These are phyloP conservation scores for Tuber aestivum DNA, from an alignment of 495 filamentous ascomycete genomes.

Conservation along the genomic window DNA sequence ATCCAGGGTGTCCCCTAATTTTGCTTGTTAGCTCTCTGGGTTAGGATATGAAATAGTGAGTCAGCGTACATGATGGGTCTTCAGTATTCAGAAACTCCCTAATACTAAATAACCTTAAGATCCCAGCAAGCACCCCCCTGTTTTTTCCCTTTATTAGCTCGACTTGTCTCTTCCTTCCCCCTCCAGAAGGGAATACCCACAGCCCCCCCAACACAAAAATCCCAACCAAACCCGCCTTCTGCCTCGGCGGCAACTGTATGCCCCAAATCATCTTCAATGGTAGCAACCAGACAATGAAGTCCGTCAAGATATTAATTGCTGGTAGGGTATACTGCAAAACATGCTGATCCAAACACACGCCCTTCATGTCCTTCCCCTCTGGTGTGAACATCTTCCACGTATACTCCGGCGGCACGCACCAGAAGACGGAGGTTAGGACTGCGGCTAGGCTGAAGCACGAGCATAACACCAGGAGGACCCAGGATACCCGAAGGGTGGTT, in stretches of 20 bases:
- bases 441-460: neutral
- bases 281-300: conserved; percentile 19
- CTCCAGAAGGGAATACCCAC: conserved; percentile 6
- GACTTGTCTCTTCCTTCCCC: neutral
- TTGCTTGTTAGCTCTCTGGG: neutral
- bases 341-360: conserved; percentile 1
- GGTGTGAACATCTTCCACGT: conserved; percentile 5
- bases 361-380: neutral
- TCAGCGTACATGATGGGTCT: conserved; percentile 1
- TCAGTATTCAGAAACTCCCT: neutral
- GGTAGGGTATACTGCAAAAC: conserved; percentile 13
- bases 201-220: conserved; percentile 17
- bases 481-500: neutral
- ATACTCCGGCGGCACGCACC: conserved; percentile 9
- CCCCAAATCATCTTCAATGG: conserved; percentile 27
- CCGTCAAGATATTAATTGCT: conserved; percentile 19
- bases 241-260: conserved; percentile 11
- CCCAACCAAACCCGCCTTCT: conserved; percentile 14
- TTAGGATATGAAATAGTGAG: neutral
- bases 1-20: conserved; percentile 3
- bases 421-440: conserved; percentile 10
- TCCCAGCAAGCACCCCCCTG: conserved; percentile 15
- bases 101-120: conserved; percentile 12
- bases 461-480: conserved; percentile 6
- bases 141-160: neutral